These are phyloP conservation scores for Candida palmyrensis DNA, from an alignment of 805 yeast species.

Conservation along the genomic window DNA sequence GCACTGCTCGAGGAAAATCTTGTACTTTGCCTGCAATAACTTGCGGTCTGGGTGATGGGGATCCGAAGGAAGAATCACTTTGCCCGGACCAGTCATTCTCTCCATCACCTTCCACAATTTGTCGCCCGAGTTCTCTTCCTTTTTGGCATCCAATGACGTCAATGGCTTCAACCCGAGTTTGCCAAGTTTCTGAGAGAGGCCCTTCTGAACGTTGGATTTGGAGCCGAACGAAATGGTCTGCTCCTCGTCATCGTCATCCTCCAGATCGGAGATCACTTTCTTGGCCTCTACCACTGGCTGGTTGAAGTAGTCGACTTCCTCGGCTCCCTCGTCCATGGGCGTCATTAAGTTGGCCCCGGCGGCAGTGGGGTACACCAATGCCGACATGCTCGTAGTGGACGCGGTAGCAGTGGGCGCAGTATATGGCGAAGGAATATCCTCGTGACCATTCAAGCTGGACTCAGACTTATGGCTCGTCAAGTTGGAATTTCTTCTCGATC, in stretches of 20 bases:
- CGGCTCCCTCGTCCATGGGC: conserved; percentile 26
- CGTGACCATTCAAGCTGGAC: conserved; percentile 20
- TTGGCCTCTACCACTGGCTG: conserved; percentile 18
- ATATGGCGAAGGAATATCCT: conserved; percentile 57
- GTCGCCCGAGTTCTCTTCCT: conserved; percentile 43
- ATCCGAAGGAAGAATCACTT: conserved; percentile 65
- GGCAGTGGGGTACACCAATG: conserved; percentile 38
- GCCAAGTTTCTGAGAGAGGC: conserved; percentile 41
- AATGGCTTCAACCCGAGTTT: conserved; percentile 34
- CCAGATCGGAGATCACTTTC: conserved; percentile 7
- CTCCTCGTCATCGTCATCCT: conserved; percentile 43
- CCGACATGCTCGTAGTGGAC: conserved; percentile 51
- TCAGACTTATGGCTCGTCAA: conserved; percentile 26
- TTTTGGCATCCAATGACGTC: conserved; percentile 22
- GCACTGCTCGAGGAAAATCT: conserved; percentile 84
- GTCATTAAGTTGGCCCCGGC: conserved; percentile 29
- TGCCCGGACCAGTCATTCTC: conserved; percentile 77
- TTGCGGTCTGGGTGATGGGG: conserved; percentile 58
- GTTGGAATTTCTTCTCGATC: conserved; percentile 30
- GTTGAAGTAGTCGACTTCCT: conserved; percentile 35
- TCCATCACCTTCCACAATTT: conserved; percentile 85
- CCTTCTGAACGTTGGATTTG: conserved; percentile 49
- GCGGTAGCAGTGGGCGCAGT: conserved; percentile 81
- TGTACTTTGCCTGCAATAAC: conserved; percentile 74
- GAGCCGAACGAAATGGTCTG: conserved; percentile 57